A percentile compares a stretch with the other conserved stretches of the same genome.
phyloP scores from a whole-genome alignment of 805 yeast genomes.

The Candida palmyrensis region DNA sequence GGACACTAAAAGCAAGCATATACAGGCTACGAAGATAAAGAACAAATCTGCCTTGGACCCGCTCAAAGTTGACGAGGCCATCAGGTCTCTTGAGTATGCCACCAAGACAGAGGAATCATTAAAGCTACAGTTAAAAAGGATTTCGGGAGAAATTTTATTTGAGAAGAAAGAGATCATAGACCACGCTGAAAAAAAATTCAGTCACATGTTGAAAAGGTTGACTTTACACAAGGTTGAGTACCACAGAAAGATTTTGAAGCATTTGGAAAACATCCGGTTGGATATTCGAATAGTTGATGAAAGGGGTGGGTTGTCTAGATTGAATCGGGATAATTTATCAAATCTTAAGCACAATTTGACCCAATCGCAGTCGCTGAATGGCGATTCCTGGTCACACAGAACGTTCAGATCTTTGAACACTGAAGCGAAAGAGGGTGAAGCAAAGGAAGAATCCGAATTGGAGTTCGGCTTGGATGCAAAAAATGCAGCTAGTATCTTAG shows the following conservation, averaged over 20 bases:
- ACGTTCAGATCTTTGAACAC: conserved; percentile 27
- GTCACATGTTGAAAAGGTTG: conserved; percentile 49
- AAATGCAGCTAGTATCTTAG: conserved; percentile 77
- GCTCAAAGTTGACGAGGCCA: conserved; percentile 84
- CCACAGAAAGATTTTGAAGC: conserved; percentile 73
- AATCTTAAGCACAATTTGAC: conserved; percentile 37
- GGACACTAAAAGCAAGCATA: conserved; percentile 63
- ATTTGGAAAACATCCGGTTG: conserved; percentile 64
- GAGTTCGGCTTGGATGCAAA: conserved; percentile 57
- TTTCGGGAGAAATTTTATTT: conserved; percentile 77
- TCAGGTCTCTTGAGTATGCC: conserved; percentile 72
- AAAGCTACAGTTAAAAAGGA: conserved; percentile 71
- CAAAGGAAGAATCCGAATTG: conserved; percentile 11
- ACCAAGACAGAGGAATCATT: conserved; percentile 70
- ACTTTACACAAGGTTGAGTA: conserved; percentile 74
- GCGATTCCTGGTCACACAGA: conserved; percentile 42
- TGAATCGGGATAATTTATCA: conserved; percentile 68
- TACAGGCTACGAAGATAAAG: conserved; percentile 66
- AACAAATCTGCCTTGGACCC: conserved; percentile 76
- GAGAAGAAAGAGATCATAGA: conserved; percentile 61
- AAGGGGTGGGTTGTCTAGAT: conserved; percentile 73
- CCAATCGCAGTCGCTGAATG: conserved; percentile 37
- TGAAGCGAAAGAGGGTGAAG: conserved; percentile 20
- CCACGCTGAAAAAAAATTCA: conserved; percentile 54
- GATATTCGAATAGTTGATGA: conserved; percentile 74